A percentile compares a stretch with the other conserved stretches of the same genome.
phyloP scores from a whole-genome alignment of 257 asterid genomes.

The Scutellaria baicalensis region DNA sequence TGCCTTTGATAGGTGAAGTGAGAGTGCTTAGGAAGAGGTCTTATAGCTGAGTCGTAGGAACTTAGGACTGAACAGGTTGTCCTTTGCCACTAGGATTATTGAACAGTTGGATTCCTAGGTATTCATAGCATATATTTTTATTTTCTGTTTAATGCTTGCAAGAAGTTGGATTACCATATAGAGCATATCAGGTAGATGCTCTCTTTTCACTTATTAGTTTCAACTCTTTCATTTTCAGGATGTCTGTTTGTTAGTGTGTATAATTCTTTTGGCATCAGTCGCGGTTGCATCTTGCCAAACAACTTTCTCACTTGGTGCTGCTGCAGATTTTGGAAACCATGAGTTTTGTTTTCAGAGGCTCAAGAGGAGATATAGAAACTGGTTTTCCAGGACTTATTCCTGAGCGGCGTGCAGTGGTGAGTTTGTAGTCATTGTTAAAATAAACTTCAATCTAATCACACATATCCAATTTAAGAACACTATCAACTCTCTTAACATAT shows the following conservation, averaged over 20 bases:
- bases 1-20: not conserved
- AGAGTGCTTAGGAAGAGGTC: not conserved
- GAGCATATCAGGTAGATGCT: not conserved
- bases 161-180: not conserved
- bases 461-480: constrained; percentile 6
- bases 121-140: not conserved
- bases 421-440: constrained; percentile 8
- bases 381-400: constrained; percentile 89
- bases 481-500: constrained; percentile 12
- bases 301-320: constrained; percentile 6
- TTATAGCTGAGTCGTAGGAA: not conserved
- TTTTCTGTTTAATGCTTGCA: not conserved
- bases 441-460: not conserved
- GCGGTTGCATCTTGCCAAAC: constrained; percentile 4
- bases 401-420: constrained; percentile 84
- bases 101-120: not conserved
- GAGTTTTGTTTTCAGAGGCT: constrained; percentile 98
- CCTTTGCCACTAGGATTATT: not conserved
- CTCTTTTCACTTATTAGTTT: not conserved
- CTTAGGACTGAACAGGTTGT: not conserved
- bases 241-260: not conserved
- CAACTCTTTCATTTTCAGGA: constrained; percentile 7
- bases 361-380: constrained; percentile 87
- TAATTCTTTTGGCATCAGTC: not conserved
- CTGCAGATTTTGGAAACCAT: constrained; percentile 30